A percentile compares a stretch with the other conserved stretches of the same genome.
Conservation (phyloP, 2,329 filamentous ascomycete species). For the Aspergillus glaucus region DNA sequence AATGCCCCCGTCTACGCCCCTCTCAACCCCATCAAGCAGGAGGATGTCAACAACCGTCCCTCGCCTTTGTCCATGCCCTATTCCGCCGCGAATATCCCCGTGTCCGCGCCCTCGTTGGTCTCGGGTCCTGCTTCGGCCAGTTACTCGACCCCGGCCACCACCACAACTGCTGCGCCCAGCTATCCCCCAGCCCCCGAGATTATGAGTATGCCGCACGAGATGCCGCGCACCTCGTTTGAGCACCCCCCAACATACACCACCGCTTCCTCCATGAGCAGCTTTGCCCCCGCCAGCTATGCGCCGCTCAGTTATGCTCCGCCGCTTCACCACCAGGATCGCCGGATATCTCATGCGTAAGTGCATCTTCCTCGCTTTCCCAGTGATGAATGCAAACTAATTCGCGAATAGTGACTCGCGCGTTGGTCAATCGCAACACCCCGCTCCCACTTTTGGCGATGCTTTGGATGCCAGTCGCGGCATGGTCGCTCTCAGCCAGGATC, state of each 20-base stretch:
- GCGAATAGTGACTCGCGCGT: constrained; percentile 28
- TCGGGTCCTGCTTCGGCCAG: constrained; percentile 49
- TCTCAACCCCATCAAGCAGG: constrained; percentile 55
- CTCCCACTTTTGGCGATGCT: constrained; percentile 73
- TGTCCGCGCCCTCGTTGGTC: constrained; percentile 66
- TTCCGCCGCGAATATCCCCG: constrained; percentile 65
- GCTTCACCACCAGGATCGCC: constrained; percentile 52
- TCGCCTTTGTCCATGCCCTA: constrained; percentile 58
- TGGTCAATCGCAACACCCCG: constrained; percentile 44
- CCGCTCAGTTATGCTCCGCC: constrained; percentile 67
- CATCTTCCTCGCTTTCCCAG: constrained; percentile 9
- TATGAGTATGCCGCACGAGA: constrained; percentile 68
- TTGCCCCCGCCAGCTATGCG: constrained; percentile 68
- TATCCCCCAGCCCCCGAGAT: constrained; percentile 55
- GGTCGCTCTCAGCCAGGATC: constrained; percentile 89
- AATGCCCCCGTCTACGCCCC: constrained; percentile 56
- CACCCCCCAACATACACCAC: constrained; percentile 63
- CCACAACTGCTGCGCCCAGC: constrained; percentile 34
- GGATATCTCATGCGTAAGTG: constrained; percentile 81
- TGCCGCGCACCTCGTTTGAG: constrained; percentile 67
- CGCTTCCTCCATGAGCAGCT: constrained; percentile 63
- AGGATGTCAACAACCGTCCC: constrained; percentile 42
- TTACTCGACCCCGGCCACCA: constrained; percentile 49
- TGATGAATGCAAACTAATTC: background rate
- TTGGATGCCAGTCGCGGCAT: constrained; percentile 91